phyloP scores from a whole-genome alignment of 768 basidiomycete genomes.

The Holtermanniella nyarrowii region DNA sequence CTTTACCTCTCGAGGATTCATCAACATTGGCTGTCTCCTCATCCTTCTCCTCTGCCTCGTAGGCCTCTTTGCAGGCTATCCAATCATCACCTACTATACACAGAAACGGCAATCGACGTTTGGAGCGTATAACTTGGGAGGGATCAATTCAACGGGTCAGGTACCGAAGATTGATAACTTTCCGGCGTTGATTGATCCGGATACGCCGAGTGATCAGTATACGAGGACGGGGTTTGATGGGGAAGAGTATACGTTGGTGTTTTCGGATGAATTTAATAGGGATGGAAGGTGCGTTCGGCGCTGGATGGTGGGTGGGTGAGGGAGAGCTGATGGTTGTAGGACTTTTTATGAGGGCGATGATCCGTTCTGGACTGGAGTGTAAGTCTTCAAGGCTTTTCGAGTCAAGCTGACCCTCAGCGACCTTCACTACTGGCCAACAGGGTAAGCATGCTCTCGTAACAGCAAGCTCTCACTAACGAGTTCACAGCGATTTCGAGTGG shows the following conservation, averaged over 20 bases:
- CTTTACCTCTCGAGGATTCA: conserved; percentile 74
- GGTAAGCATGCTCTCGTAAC: conserved; percentile 6
- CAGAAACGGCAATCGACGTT: conserved; percentile 16
- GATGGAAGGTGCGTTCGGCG: conserved; percentile 44
- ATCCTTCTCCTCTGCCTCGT: conserved; percentile 59
- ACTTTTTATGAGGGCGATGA: conserved; percentile 54
- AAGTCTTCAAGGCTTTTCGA: conserved; percentile 1
- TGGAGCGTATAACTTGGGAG: conserved; percentile 75
- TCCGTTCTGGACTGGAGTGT: conserved; percentile 71
- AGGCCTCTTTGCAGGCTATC: conserved; percentile 77
- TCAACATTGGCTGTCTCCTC: conserved; percentile 64
- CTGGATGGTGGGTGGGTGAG: neutral
- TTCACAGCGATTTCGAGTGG: conserved; percentile 55
- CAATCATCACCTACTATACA: conserved; percentile 57
- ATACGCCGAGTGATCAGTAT: conserved; percentile 55
- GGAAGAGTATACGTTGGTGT: conserved; percentile 66
- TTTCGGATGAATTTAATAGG: conserved; percentile 75
- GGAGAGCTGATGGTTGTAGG: conserved; percentile 1
- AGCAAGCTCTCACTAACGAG: neutral
- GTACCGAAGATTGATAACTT: conserved; percentile 64
- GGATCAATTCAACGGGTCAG: conserved; percentile 77
- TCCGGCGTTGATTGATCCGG: conserved; percentile 61
- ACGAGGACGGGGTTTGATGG: conserved; percentile 68
- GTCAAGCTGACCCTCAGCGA: conserved; percentile 39
- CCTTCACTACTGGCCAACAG: conserved; percentile 65